A percentile compares a stretch with the other conserved stretches of the same genome.
Evolutionary conservation across 352 stramenopile genomes (phyloP).

Genomic region (Phytopythium chamaehyphon): DNA sequence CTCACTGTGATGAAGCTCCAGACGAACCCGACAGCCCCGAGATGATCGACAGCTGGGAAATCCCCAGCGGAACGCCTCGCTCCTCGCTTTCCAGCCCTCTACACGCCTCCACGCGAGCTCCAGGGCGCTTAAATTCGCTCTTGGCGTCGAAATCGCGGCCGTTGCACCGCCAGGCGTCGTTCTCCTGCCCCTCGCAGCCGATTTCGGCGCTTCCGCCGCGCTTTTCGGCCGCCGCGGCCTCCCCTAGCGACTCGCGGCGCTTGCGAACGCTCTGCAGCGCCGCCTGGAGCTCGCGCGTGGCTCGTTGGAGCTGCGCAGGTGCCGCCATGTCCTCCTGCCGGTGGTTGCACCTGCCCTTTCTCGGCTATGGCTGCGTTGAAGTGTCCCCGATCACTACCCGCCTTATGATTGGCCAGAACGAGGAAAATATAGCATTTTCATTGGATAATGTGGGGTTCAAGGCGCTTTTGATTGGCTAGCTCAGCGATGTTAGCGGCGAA

Average conservation of each 20-base stretch:
- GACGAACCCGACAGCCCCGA: neutral
- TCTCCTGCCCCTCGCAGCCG: slow-evolving; percentile 1
- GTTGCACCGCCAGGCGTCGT: neutral
- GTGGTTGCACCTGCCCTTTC: too few relatives aligned
- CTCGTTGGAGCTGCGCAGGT: slow-evolving; percentile 30
- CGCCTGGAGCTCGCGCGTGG: slow-evolving; percentile 46
- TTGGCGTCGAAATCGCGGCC: neutral
- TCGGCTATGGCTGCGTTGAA: too few relatives aligned
- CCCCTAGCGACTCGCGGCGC: slow-evolving; percentile 11
- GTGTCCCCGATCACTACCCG: too few relatives aligned
- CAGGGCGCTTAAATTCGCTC: neutral
- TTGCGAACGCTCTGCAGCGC: slow-evolving; percentile 39
- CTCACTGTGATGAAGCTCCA: neutral
- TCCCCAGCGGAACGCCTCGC: neutral
- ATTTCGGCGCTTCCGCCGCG: too few relatives aligned
- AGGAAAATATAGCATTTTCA: slow-evolving; percentile 1
- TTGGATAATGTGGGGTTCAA: too few relatives aligned
- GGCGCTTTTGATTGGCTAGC: too few relatives aligned
- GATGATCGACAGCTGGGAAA: slow-evolving; percentile 4
- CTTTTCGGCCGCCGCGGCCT: too few relatives aligned
- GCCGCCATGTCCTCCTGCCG: neutral
- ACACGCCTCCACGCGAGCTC: neutral
- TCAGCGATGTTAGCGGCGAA: too few relatives aligned
- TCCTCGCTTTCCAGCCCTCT: neutral
- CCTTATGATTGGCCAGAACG: slow-evolving; percentile 13